Evolutionary conservation across 441 rosid species (phyloP), one percentile per base, ranked within the genome.

Genomic region (Melianthus villosus): DNA sequence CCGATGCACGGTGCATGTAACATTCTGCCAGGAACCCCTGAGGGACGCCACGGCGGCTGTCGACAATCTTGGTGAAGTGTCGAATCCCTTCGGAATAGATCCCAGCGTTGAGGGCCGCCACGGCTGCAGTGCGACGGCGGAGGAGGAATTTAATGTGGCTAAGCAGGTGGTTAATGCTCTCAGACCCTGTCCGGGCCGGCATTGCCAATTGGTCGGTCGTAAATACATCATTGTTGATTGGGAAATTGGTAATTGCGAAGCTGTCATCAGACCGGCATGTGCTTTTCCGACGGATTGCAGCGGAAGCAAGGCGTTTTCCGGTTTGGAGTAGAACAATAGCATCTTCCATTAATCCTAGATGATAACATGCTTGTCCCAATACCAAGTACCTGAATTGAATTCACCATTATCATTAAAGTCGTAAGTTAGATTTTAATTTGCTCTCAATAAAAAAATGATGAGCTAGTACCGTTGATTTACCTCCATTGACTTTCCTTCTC

Each of bases 271-370:
- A 70, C 67, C 60, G 71, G 13, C 78, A 83, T 12, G 75, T 76
- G 60, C 95, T 83, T 54, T 83, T 67, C 0, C 93, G 91, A 40
- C 97, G 97, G 44, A 71, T 70, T 2, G 95, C 95, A 4, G 86
- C 95, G 0, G 80, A 70, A 18, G 85, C 77, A 20, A 87, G 63
- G 38, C 97, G 87, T 62, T 87, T 87, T 3, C 95, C 93, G 38
- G 91, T 80, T 50, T 87, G 95, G 22, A 87, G 81, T n/a, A 87
- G 91, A 7, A 64, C 91, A 82, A 87, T 70, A 0, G 95, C 94
- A 43, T 87, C 97, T 53, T 87, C 97, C 97, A 87, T 80, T 1
- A 83, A 56, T 33, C 97, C 95, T 8, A 87, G 56, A 45, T 83
- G 83, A 55, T 82, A 73, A 50, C 97, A 87, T 8, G 97, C 97